phyloP scores from a whole-genome alignment of 2,329 filamentous ascomycete genomes.

The Microdochium paspali region DNA sequence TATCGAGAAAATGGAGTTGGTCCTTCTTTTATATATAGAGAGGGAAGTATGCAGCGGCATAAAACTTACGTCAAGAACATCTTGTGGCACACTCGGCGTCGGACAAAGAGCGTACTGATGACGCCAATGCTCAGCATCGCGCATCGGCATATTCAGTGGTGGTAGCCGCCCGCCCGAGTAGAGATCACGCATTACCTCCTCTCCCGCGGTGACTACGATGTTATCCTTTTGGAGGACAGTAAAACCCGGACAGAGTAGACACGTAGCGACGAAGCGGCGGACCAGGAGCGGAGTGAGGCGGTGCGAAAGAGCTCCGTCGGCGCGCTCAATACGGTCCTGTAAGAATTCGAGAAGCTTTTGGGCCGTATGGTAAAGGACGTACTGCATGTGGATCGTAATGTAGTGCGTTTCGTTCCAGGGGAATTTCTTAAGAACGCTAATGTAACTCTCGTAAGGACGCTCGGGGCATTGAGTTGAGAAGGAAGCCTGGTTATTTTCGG shows the following conservation, averaged over 20 bases:
- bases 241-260: constrained; percentile 51
- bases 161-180: no score
- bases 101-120: constrained; percentile 42
- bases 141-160: no score
- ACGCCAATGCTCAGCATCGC: constrained; percentile 37
- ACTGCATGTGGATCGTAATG: constrained; percentile 49
- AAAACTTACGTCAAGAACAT: constrained; percentile 43
- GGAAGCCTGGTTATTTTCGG: constrained; percentile 24
- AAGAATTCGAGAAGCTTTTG: constrained; percentile 38
- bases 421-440: constrained; percentile 53
- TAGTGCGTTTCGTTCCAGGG: constrained; percentile 50
- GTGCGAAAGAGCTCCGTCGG: constrained; percentile 20
- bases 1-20: no score
- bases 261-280: constrained; percentile 39
- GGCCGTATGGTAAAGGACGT: constrained; percentile 40
- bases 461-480: constrained; percentile 53
- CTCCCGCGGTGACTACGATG: constrained; percentile 32
- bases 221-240: constrained; percentile 52
- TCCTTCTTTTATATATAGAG: no score
- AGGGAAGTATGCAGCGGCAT: no score
- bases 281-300: constrained; percentile 44
- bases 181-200: no score
- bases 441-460: constrained; percentile 55
- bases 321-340: constrained; percentile 26
- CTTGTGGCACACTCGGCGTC: constrained; percentile 36